These are phyloP conservation scores for Lactuca saligna DNA, from an alignment of 129 eudicot genomes.

Conservation along the genomic window DNA sequence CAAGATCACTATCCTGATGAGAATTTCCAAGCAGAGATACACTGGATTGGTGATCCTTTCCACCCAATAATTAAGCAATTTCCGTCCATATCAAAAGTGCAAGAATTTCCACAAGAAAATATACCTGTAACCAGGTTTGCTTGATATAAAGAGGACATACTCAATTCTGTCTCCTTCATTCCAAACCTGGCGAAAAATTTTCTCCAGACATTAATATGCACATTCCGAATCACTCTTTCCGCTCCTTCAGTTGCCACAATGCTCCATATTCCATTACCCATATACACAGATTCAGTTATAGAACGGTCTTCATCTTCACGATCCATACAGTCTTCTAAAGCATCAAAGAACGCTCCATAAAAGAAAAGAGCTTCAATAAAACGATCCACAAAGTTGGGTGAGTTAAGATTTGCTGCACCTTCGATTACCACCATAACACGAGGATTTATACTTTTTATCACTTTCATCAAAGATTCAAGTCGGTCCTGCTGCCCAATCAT, in stretches of 20 bases:
- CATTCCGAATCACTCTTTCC: conserved; percentile 50
- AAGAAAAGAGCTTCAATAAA: conserved; percentile 51
- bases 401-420: conserved; percentile 47
- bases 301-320: conserved; percentile 29
- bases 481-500: conserved; percentile 31
- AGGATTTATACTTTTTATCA: conserved; percentile 41
- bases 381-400: conserved; percentile 43
- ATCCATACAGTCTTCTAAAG: conserved; percentile 38
- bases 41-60: conserved; percentile 58
- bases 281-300: conserved; percentile 23
- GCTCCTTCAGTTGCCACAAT: conserved; percentile 47
- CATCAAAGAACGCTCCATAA: conserved; percentile 51
- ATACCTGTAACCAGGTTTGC: conserved; percentile 37
- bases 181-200: conserved; percentile 43
- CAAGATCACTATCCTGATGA: conserved; percentile 10
- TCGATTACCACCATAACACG: conserved; percentile 40
- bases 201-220: conserved; percentile 52
- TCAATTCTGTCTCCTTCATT: conserved; percentile 42
- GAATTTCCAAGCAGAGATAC: conserved; percentile 56
- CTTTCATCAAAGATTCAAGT: conserved; percentile 45
- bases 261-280: conserved; percentile 33
- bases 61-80: conserved; percentile 49
- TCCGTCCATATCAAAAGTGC: conserved; percentile 48
- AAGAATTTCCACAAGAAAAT: conserved; percentile 35
- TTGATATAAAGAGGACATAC: conserved; percentile 43